These are phyloP conservation scores for Rhynchospora breviuscula DNA, from an alignment of 176 grass and related monocot genomes.

Conservation along the genomic window DNA sequence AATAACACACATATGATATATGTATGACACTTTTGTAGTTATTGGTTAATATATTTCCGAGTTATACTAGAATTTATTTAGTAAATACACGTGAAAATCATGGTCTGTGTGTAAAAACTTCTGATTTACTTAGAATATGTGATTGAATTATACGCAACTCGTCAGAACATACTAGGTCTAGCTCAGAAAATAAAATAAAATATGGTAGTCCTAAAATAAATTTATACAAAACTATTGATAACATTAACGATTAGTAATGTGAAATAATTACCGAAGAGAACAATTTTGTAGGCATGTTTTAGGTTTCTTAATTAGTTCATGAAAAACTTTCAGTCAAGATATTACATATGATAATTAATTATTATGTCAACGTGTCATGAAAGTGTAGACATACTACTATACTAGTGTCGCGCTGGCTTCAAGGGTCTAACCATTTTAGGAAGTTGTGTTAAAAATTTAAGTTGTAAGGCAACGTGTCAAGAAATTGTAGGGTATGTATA, in stretches of 20 bases:
- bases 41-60: background rate
- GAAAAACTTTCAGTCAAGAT: background rate
- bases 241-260: background rate
- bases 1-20: background rate
- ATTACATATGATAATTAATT: background rate
- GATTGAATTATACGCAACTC: background rate
- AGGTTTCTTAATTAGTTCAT: background rate
- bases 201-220: background rate
- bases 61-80: background rate
- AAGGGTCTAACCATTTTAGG: background rate
- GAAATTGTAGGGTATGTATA: background rate
- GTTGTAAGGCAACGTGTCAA: background rate
- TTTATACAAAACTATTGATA: background rate
- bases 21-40: background rate
- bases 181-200: background rate
- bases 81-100: background rate
- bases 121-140: background rate
- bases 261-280: background rate
- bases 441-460: background rate
- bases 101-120: background rate
- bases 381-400: background rate
- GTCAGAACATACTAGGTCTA: background rate
- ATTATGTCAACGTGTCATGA: background rate
- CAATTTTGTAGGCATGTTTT: background rate
- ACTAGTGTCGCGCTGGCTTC: background rate